Conservation (phyloP, 768 basidiomycete species). For the Amanita rimosa region DNA sequence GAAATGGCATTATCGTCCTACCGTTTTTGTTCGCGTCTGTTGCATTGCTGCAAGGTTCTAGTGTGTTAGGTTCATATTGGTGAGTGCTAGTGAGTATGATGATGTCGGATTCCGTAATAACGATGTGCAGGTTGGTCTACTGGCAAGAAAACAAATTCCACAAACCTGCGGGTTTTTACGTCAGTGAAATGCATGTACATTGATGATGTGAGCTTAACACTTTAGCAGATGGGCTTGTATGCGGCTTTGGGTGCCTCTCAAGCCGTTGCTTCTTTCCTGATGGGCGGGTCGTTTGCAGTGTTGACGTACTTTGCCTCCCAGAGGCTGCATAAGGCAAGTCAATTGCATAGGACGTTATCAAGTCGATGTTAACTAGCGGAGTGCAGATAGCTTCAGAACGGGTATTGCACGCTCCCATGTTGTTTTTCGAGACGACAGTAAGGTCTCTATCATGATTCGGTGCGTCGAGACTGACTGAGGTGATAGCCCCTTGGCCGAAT, state of each 20-base stretch:
- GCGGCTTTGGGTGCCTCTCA: constrained; percentile 62
- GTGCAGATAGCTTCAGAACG: constrained; percentile 49
- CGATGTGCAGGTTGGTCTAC: constrained; percentile 57
- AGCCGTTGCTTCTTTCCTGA: constrained; percentile 55
- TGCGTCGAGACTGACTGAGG: constrained; percentile 7
- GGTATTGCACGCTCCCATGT: constrained; percentile 80
- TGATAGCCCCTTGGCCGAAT: constrained; percentile 69
- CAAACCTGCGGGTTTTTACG: constrained; percentile 58
- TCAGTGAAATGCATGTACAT: constrained; percentile 20
- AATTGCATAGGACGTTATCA: not conserved
- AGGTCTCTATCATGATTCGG: constrained; percentile 9
- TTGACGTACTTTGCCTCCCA: constrained; percentile 74
- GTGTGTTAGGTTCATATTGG: constrained; percentile 70
- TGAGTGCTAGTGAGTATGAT: constrained; percentile 18
- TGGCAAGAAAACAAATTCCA: constrained; percentile 68
- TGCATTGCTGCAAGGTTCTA: constrained; percentile 55
- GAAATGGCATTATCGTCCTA: constrained; percentile 50
- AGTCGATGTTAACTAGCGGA: not conserved
- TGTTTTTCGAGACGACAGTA: constrained; percentile 82
- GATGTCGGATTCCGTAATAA: constrained; percentile 3
- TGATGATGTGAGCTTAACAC: not conserved
- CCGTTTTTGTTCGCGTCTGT: constrained; percentile 56
- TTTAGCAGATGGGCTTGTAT: constrained; percentile 67
- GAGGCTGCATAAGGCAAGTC: constrained; percentile 43
- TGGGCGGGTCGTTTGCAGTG: constrained; percentile 52